These are phyloP conservation scores for Aristolochia contorta DNA, from an alignment of 164 flowering plant genomes.

Conservation along the genomic window DNA sequence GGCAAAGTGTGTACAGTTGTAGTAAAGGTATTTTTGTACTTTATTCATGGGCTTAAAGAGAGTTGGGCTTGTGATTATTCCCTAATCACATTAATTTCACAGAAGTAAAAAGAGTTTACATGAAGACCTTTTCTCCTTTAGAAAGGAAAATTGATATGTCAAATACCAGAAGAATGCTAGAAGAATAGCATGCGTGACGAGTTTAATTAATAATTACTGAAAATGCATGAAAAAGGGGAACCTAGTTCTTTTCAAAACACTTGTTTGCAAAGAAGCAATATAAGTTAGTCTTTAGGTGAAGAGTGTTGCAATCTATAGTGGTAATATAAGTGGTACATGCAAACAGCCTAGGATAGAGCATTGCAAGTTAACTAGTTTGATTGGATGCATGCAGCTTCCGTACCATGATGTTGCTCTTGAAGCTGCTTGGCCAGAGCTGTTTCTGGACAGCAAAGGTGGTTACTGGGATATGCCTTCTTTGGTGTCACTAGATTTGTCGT, in stretches of 20 bases:
- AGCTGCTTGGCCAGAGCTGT: slow-evolving; percentile 90
- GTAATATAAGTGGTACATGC: not conserved
- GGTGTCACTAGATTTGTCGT: slow-evolving; percentile 56
- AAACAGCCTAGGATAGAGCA: not conserved
- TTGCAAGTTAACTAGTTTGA: not conserved
- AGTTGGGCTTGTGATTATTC: too few species aligned
- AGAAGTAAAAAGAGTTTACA: too few species aligned
- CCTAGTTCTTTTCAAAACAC: not conserved
- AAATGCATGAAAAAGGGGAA: not conserved
- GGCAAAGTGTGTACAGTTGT: too few species aligned
- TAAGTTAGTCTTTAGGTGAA: not conserved
- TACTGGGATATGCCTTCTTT: slow-evolving; percentile 89
- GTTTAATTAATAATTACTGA: too few species aligned
- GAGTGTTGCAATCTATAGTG: not conserved
- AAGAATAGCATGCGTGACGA: too few species aligned
- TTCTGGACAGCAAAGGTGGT: slow-evolving; percentile 56
- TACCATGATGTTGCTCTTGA: slow-evolving; percentile 69
- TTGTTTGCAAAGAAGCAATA: not conserved
- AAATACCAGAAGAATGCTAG: too few species aligned
- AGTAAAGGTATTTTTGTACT: too few species aligned
- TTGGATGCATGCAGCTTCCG: slow-evolving; percentile 49
- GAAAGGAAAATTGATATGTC: too few species aligned
- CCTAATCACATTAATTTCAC: too few species aligned
- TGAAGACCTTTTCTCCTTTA: too few species aligned
- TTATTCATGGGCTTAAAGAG: too few species aligned